Conservation (phyloP, 805 yeast genomes). For the Scheffersomyces ergatensis region DNA sequence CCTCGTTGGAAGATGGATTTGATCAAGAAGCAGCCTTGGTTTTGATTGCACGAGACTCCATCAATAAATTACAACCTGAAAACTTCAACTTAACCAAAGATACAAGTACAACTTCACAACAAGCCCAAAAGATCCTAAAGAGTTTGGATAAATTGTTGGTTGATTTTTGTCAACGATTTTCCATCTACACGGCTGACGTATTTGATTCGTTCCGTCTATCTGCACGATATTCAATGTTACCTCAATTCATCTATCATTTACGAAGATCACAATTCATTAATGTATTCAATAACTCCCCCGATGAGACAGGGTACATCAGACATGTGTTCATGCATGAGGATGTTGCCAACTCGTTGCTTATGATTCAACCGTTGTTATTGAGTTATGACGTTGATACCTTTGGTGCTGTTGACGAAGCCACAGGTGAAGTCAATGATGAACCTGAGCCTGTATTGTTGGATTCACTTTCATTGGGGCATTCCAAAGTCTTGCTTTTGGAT, state of each 20-base stretch:
- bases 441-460: constrained; percentile 66
- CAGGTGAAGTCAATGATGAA: constrained; percentile 35
- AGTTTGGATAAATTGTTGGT: constrained; percentile 36
- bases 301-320: constrained; percentile 64
- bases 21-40: constrained; percentile 74
- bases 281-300: constrained; percentile 69
- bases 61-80: constrained; percentile 33
- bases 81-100: not conserved
- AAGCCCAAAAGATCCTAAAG: constrained; percentile 31
- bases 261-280: constrained; percentile 65
- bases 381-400: constrained; percentile 53
- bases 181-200: constrained; percentile 44
- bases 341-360: constrained; percentile 54
- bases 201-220: constrained; percentile 50
- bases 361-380: constrained; percentile 70
- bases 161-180: constrained; percentile 34
- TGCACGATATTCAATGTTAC: constrained; percentile 50
- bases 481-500: constrained; percentile 57
- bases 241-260: constrained; percentile 67
- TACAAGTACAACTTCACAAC: constrained; percentile 9
- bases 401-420: constrained; percentile 18
- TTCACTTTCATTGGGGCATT: constrained; percentile 58
- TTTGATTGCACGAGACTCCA: constrained; percentile 53
- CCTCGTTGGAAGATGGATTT: constrained; percentile 47
- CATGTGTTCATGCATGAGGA: constrained; percentile 64